A percentile compares a stretch with the other conserved stretches of the same genome.
Evolutionary conservation across 345 rosid species (phyloP).

Genomic region (Salix dunnii): DNA sequence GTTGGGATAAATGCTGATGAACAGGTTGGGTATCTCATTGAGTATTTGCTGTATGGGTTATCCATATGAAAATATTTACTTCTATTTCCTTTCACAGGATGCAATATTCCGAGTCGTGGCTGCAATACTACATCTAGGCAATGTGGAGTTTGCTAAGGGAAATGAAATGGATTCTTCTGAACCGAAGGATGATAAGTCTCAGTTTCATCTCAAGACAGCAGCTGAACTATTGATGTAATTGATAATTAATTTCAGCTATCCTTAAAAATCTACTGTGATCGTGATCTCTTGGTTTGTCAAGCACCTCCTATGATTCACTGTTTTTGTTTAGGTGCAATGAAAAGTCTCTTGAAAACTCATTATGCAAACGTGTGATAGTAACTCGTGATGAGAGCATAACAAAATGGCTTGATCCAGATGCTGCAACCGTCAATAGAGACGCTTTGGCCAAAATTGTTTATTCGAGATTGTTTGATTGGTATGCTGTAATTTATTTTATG

Average conservation of each 20-base stretch:
- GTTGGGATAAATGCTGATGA: constrained; percentile 83
- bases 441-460: constrained; percentile 92
- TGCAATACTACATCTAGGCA: constrained; percentile 90
- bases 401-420: constrained; percentile 84
- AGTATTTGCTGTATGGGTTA: constrained; percentile 14
- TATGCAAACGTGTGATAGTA: constrained; percentile 89
- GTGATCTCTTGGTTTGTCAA: constrained; percentile 6
- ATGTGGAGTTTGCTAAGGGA: constrained; percentile 86
- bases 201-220: constrained; percentile 73
- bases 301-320: constrained; percentile 16
- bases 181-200: constrained; percentile 83
- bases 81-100: constrained; percentile 44
- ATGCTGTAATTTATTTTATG: constrained; percentile 11
- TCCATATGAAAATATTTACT: constrained; percentile 19
- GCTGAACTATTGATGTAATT: constrained; percentile 83
- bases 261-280: constrained; percentile 2
- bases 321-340: constrained; percentile 72
- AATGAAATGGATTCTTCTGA: constrained; percentile 77
- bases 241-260: background rate
- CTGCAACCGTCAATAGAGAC: constrained; percentile 82
- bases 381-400: constrained; percentile 98
- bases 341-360: constrained; percentile 86
- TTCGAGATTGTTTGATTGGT: constrained; percentile 96
- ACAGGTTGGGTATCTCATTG: constrained; percentile 49
- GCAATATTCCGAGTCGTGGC: constrained; percentile 92